Base-by-base conservation (phyloP, 371 early-diverging fungal genomes). In the Parasitella parasitica region DNA sequence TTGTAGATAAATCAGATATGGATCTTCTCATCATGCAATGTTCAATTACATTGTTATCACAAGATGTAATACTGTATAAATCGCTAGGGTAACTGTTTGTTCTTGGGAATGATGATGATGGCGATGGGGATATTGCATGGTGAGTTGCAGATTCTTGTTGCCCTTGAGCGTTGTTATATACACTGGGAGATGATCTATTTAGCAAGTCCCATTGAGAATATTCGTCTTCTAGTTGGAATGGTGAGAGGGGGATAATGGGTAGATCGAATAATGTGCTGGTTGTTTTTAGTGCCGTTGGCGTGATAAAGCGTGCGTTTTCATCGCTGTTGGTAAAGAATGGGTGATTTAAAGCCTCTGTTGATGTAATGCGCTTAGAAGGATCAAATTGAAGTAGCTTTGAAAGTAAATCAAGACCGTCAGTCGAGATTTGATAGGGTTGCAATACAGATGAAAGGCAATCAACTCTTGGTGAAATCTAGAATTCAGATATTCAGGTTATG, bases 281-380 rank as follows among this genome's bases (percentile, higher is more conserved):
- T 41, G 51, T 6, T 61, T 53, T 53, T 22, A 46, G 51, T 41
- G 46, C 22, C 6, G 6, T 32, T 41, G 43, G 8, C 11, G 22
- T 50, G 8, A 15, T 16, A 4, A 34, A n/a, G 11, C 15, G 28
- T 38, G 49, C 6, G 15, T 9, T 20, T 3, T n/a, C 34, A 11
- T n/a, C 59, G 69, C 27, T 73, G 59, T 52, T 58, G n/a, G 15
- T 51, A 67, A 71, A 93, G 91, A 82, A 91, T 87, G 80, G 75
- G 53, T 85, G 78, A 32, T 73, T 59, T 26, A 95, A 63, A 1
- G 88, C 78, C 49, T 88, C 82, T 24, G 76, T 71, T 4, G 97
- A 95, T 1, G 94, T 89, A 6, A 92, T 88, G 22, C 98, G 75
- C 34, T 78, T 68, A 24, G 78, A 78, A 24, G 98, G 97, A 64